Percentiles rank a stretch among this genome's conserved stretches.
phyloP scores from a whole-genome alignment of 1,284 basidiomycete species.

The Ceratobasidium sp. region DNA sequence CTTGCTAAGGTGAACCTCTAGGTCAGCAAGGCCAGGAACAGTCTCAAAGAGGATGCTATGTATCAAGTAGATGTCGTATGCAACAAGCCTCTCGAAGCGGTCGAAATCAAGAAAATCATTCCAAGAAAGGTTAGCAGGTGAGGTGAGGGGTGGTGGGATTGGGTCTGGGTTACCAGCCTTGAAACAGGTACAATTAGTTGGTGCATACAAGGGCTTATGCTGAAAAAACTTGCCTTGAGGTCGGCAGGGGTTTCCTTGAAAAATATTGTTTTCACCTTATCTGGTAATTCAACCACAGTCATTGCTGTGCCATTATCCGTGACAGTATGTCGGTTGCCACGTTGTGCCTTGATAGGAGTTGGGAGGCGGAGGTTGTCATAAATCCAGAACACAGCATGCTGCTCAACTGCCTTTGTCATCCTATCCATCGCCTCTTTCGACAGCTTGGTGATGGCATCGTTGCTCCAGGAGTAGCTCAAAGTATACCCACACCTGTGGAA shows the following conservation, averaged over 20 bases:
- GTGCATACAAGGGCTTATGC: too few relatives aligned
- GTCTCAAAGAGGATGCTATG: constrained; percentile 5
- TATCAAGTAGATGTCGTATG: background rate
- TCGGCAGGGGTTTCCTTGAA: background rate
- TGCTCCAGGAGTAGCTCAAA: constrained; percentile 2
- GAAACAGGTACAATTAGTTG: too few relatives aligned
- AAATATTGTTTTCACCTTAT: constrained; percentile 1
- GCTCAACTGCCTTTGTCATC: background rate
- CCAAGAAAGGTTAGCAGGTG: background rate
- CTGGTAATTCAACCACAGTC: constrained; percentile 8
- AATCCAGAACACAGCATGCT: constrained; percentile 21
- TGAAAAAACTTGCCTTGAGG: background rate
- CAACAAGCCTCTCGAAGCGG: background rate
- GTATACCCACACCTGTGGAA: constrained; percentile 11
- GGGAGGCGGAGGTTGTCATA: constrained; percentile 23
- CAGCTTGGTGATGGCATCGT: background rate
- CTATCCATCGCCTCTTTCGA: background rate
- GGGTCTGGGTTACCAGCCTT: background rate
- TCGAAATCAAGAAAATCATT: constrained; percentile 8
- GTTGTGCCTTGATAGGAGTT: constrained; percentile 17
- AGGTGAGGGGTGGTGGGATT: background rate
- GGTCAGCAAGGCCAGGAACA: constrained; percentile 13
- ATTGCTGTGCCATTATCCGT: constrained; percentile 24
- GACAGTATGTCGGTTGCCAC: constrained; percentile 13
- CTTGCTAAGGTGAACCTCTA: background rate